These are phyloP conservation scores for Grosmannia clavigera DNA, from an alignment of 2,329 filamentous ascomycete species.

Conservation along the genomic window DNA sequence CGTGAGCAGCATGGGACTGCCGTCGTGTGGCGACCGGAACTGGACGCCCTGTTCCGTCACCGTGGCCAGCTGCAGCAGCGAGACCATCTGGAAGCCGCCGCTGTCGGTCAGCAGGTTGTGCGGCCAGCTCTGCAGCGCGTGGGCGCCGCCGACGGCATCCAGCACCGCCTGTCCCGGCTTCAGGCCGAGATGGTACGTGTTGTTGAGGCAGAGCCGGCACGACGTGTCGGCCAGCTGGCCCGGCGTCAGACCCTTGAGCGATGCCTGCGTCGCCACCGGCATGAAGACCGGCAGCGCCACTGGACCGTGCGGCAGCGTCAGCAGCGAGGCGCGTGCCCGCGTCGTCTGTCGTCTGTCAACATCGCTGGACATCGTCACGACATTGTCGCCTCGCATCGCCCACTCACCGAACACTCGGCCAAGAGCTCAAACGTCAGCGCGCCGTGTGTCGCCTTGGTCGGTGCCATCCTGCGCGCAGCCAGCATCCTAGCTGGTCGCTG, in stretches of 20 bases:
- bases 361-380: neutral
- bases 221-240: constrained; percentile 82
- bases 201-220: constrained; percentile 88
- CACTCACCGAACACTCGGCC: constrained; percentile 14
- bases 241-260: constrained; percentile 85
- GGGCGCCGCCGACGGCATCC: constrained; percentile 79
- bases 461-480: constrained; percentile 16
- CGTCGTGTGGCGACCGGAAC: constrained; percentile 94
- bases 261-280: constrained; percentile 95
- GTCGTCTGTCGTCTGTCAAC: constrained; percentile 53
- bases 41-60: constrained; percentile 92
- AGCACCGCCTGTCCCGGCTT: constrained; percentile 89
- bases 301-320: constrained; percentile 82
- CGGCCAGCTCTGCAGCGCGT: constrained; percentile 89
- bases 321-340: constrained; percentile 76
- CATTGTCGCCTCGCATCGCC: neutral
- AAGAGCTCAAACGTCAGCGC: constrained; percentile 19
- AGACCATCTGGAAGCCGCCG: constrained; percentile 94
- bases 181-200: constrained; percentile 91
- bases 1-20: constrained; percentile 88
- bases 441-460: constrained; percentile 16
- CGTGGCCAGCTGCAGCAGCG: constrained; percentile 79
- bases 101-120: constrained; percentile 86
- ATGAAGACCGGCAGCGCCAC: constrained; percentile 93
- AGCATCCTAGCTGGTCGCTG: constrained; percentile 9